A percentile compares a stretch with the other conserved stretches of the same genome.
These are phyloP conservation scores for Pseudoneurospora amorphoporcata DNA, from an alignment of 495 filamentous ascomycete species.

Conservation along the genomic window DNA sequence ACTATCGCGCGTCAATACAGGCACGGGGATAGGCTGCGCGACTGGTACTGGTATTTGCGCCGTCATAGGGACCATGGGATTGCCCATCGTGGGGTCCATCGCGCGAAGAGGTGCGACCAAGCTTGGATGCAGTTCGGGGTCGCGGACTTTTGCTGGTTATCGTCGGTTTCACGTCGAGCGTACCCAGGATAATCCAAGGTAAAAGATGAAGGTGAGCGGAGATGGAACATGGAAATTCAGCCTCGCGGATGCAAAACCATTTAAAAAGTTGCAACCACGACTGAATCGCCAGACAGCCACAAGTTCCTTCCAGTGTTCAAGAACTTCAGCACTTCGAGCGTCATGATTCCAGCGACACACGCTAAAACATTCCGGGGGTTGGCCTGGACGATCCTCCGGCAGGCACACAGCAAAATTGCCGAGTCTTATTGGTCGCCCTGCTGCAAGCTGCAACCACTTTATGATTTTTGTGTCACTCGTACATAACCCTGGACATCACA, in stretches of 20 bases:
- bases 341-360: constrained; percentile 1
- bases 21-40: constrained; percentile 5
- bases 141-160: not conserved
- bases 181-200: not conserved
- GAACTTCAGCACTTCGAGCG: not conserved
- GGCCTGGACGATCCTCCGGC: not conserved
- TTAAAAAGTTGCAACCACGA: not conserved
- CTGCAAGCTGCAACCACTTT: not conserved
- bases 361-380: not conserved
- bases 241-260: not conserved
- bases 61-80: not conserved
- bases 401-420: not conserved
- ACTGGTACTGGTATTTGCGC: not conserved
- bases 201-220: not conserved
- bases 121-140: not conserved
- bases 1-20: constrained; percentile 20
- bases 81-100: not conserved
- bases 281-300: not conserved
- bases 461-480: not conserved
- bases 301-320: not conserved
- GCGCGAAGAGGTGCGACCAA: not conserved
- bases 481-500: not conserved
- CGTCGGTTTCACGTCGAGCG: not conserved
- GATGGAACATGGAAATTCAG: not conserved
- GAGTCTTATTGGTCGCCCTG: not conserved